These are phyloP conservation scores for Penicillium sp. DNA, from an alignment of 2,329 filamentous ascomycete genomes.

Conservation along the genomic window DNA sequence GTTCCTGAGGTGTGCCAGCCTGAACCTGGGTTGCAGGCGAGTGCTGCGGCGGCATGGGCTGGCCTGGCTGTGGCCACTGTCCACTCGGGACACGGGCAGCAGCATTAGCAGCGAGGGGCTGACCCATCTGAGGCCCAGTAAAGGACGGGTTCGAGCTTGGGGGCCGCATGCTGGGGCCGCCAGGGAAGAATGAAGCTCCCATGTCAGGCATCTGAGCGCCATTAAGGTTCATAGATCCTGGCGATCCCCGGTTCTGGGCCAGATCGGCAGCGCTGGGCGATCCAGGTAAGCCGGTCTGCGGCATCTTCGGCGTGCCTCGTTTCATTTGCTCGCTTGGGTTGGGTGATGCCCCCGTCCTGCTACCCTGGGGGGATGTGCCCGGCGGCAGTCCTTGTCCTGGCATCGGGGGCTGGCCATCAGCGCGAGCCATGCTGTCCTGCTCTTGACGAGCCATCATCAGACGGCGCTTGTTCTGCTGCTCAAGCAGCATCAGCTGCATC, in stretches of 20 bases:
- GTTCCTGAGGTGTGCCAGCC: slow-evolving; percentile 56
- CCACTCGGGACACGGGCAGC: slow-evolving; percentile 41
- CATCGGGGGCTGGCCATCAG: slow-evolving; percentile 48
- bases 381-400: slow-evolving; percentile 49
- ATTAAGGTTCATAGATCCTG: slow-evolving; percentile 57
- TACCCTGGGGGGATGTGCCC: slow-evolving; percentile 58
- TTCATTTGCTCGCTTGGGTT: slow-evolving; percentile 63
- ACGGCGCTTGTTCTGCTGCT: slow-evolving; percentile 67
- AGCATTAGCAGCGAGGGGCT: slow-evolving; percentile 43
- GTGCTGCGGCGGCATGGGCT: slow-evolving; percentile 50
- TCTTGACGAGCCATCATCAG: slow-evolving; percentile 65
- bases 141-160: slow-evolving; percentile 54
- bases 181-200: slow-evolving; percentile 43
- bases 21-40: slow-evolving; percentile 45
- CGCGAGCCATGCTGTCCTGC: slow-evolving; percentile 58
- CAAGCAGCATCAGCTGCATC: slow-evolving; percentile 67
- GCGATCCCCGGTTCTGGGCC: slow-evolving; percentile 58
- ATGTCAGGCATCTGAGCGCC: slow-evolving; percentile 51
- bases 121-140: slow-evolving; percentile 42
- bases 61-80: slow-evolving; percentile 43
- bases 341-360: slow-evolving; percentile 57
- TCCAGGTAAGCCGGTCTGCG: slow-evolving; percentile 54
- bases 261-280: slow-evolving; percentile 60
- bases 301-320: slow-evolving; percentile 60
- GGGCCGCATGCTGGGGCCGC: slow-evolving; percentile 55